phyloP scores from a whole-genome alignment of 495 filamentous ascomycete species.

The Penicillium alfredii region DNA sequence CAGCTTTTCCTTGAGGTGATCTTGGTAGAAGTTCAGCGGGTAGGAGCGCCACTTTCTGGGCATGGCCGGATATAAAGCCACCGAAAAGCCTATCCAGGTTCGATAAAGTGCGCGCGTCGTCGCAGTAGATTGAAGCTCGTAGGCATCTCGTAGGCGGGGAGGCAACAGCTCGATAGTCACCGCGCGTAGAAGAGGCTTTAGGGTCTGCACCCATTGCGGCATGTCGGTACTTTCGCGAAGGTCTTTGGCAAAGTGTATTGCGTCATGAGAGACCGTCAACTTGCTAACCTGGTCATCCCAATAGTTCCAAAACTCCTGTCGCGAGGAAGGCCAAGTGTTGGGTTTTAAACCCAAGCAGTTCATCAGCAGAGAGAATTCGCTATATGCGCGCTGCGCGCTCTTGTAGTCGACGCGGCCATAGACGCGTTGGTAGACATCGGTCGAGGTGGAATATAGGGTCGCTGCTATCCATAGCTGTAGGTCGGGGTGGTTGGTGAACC shows the following conservation, averaged over 20 bases:
- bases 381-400: constrained; percentile 25
- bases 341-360: constrained; percentile 29
- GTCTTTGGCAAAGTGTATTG: constrained; percentile 27
- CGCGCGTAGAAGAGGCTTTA: constrained; percentile 25
- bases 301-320: constrained; percentile 36
- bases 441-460: constrained; percentile 32
- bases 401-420: constrained; percentile 24
- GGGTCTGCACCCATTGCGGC: constrained; percentile 17
- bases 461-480: constrained; percentile 42
- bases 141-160: constrained; percentile 21
- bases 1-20: too few species aligned
- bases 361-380: constrained; percentile 35
- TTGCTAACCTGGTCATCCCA: constrained; percentile 32
- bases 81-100: constrained; percentile 16
- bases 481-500: constrained; percentile 27
- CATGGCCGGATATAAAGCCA: constrained; percentile 22
- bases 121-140: constrained; percentile 19
- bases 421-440: constrained; percentile 30
- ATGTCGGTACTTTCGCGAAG: constrained; percentile 23
- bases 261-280: constrained; percentile 25
- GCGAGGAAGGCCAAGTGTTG: constrained; percentile 30
- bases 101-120: constrained; percentile 11
- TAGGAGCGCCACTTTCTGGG: constrained; percentile 28
- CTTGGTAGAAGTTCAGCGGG: constrained; percentile 31
- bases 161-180: constrained; percentile 32